Base-by-base conservation (phyloP, 345 rosid genomes). In the Aethionema arabicum region DNA sequence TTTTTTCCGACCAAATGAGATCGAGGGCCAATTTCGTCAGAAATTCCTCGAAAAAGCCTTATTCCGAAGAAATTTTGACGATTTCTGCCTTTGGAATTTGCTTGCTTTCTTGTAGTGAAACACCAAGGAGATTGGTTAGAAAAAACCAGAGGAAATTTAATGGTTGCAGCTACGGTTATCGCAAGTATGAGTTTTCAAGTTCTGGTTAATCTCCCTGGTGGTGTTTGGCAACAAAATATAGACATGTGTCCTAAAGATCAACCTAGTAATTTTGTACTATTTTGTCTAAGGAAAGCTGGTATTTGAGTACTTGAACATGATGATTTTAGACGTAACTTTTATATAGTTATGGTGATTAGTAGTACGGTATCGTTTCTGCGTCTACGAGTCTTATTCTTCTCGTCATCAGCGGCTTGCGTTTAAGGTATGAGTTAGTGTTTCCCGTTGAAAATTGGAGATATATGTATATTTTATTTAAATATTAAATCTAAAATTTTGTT, bases 171-270 rank as follows among this genome's bases (percentile, higher is more conserved):
- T 0, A 73, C 77, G 0, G 77, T 73, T 15, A 67, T 73, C 51
- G 77, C 77, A 13, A 61, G 59, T 49, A 73, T 73, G 77, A 73
- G 77, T 4, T 73, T 73, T 44, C 77, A 67, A 16, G 77, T 67
- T 16, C 62, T 68, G 69, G 77, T 73, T 21, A 73, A 0, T 61
- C 77, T 73, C 54, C 73, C 77, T 0, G 77, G 77, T 56, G 69
- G 77, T 4, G 73, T 67, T 0, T 73, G 77, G 77, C 56, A 61
- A 15, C 14, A 32, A 14, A 63, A 65, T 21, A 21, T 21, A 21
- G 27, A 21, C 21, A 13, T 5, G 9, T 72, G 76, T 71, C 2
- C 71, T 21, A 21, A 21, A 21, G 27, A 21, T 21, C 27, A 21
- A 21, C 1, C 27, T 21, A 21, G 27, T 2, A 21, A 21, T 21